Evolutionary conservation across 176 grass and related monocot genomes (phyloP), one percentile per base, ranked within the genome.

Genomic region (Tillandsia fasciculata): DNA sequence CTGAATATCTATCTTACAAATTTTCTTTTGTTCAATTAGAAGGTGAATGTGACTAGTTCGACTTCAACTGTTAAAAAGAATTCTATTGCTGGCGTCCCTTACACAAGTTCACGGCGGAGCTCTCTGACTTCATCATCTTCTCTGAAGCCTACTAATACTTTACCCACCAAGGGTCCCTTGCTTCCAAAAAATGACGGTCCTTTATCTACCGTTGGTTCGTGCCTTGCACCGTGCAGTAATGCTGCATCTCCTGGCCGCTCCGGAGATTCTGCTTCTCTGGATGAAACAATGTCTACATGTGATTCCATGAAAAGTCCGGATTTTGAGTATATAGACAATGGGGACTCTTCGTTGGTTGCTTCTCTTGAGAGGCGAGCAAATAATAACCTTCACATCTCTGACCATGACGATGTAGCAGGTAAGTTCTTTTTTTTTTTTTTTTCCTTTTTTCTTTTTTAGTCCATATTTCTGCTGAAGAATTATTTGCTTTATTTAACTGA

Each of bases 251-350:
- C 87, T 72, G 82, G 48, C 68, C 57, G 64, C 48, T 87, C 89
- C 9, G 73, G 74, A 51, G 89, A 87, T 64, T 99, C 94, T 33
- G 71, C 77, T 72, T 91, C 85, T 15, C 27, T 68, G 20, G 87
- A 90, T 26, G 94, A 90, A 58, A 99, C 94, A 12, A 90, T 99
- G 89, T 99, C 90, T 3, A 94, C 69, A n/a, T 99, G 95, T 13
- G 94, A 88, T 33, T 99, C 94, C 12, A 93, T 99, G 87, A 99
- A 84, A 73, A 99, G 94, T 82, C 94, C 89, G 0, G 82, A 99
- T 24, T 84, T 90, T 47, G 94, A 99, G 80, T 99, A 99, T 26
- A 88, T 99, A 58, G 89, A 99, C 53, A 99, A 99, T 28, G 84
- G 28, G 2, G 82, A 93, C 52, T 86, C 85, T 64, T 77, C 84